Evolutionary conservation across 805 yeast genomes (phyloP), one percentile per base, ranked within the genome.

Genomic region (Candida maltosa): DNA sequence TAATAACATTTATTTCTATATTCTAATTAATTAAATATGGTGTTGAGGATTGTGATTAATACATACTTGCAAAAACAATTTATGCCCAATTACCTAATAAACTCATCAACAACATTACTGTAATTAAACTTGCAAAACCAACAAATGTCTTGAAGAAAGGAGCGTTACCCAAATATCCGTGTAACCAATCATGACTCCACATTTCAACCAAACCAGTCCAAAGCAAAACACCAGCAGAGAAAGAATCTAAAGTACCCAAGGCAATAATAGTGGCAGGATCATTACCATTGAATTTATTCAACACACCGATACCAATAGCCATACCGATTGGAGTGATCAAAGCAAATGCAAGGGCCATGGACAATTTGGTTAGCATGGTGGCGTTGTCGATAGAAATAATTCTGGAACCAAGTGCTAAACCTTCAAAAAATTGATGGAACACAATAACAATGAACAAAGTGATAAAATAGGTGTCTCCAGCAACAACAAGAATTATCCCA

Each of bases 361-460:
- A 4, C 15, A 42, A 16, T 38, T 53, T 48, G 2, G 35, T 22
- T 4, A 33, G 27, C 9, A 42, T 14, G 6, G 24, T 25, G 9
- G 42, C n/a, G 19, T 40, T 33, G 7, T 36, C 26, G 23, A 45
- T 25, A 11, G 26, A 48, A 4, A 49, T 49, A 23, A 57, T 47
- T 38, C 60, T 46, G 3, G 60, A 38, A 12, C 62, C 61, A 12
- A 58, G 40, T 9, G 59, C 61, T 15, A 56, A 31, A 14, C 63
- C 63, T 45, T 58, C 63, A 30, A 58, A 58, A 29, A 51, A 41
- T 39, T 56, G 63, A 38, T 56, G 63, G 43, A 58, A 58, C n/a
- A 58, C 38, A 16, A 58, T 45, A 9, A 58, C 62, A 35, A 58
- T 54, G 31, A 52, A 54, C 22, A 58, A 43, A 4, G 60, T 52